Conservation (phyloP, 208 protist species). For the Phytomonas sp. region DNA sequence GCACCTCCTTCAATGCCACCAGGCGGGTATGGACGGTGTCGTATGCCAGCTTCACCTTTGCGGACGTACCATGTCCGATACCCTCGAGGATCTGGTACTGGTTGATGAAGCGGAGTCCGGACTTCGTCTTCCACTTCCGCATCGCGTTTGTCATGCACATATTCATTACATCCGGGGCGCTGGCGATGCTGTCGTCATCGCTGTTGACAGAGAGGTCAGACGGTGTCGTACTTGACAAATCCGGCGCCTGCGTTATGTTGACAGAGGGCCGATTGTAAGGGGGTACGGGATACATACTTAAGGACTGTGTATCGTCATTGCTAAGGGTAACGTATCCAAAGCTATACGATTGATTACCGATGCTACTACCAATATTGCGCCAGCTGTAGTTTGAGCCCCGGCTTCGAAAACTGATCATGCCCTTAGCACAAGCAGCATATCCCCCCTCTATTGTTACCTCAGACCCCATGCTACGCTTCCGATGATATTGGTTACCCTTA, state of each 20-base stretch:
- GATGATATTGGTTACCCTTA: background rate
- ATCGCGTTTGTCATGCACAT: slow-evolving; percentile 7
- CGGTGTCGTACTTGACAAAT: background rate
- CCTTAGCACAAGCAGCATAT: background rate
- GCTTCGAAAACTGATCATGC: background rate
- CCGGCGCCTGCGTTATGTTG: background rate
- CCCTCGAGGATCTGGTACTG: slow-evolving; percentile 64
- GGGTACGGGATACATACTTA: background rate
- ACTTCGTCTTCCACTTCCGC: slow-evolving; percentile 4
- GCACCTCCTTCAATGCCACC: slow-evolving; percentile 74
- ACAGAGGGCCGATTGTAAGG: background rate
- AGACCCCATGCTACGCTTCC: background rate
- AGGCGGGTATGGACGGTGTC: slow-evolving; percentile 28
- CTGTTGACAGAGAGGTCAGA: background rate
- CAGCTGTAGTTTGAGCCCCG: background rate
- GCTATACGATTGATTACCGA: background rate
- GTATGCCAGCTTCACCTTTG: slow-evolving; percentile 57
- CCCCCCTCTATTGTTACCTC: background rate
- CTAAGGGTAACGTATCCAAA: background rate
- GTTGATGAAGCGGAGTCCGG: slow-evolving; percentile 42
- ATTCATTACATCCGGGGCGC: slow-evolving; percentile 5
- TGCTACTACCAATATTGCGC: background rate
- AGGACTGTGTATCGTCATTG: background rate
- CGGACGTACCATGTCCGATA: slow-evolving; percentile 59
- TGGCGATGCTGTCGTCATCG: slow-evolving; percentile 3